Evolutionary conservation across 148 eudicot genomes (phyloP).

Genomic region (Silene latifolia): DNA sequence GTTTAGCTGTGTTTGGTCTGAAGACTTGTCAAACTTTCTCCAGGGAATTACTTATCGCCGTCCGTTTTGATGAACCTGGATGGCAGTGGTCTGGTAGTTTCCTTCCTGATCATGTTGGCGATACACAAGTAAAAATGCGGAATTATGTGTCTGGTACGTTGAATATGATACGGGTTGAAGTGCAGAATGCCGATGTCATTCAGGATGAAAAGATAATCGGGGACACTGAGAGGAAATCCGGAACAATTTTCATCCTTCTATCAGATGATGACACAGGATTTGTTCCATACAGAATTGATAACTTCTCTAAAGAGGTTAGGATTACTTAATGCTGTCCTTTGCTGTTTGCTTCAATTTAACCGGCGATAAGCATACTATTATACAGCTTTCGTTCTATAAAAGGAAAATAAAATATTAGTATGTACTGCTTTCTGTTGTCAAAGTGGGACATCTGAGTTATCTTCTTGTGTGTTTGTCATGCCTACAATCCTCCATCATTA

Average conservation of each 20-base stretch:
- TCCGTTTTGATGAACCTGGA: slow-evolving; percentile 84
- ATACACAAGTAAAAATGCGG: slow-evolving; percentile 84
- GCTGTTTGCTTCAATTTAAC: neutral
- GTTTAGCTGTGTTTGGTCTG: neutral
- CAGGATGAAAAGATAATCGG: slow-evolving; percentile 67
- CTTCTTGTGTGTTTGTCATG: neutral
- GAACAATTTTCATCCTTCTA: slow-evolving; percentile 82
- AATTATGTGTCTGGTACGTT: slow-evolving; percentile 65
- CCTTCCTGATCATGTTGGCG: slow-evolving; percentile 84
- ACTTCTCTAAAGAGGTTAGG: slow-evolving; percentile 86
- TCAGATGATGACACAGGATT: slow-evolving; percentile 95
- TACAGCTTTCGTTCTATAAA: too few species aligned
- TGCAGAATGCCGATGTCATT: slow-evolving; percentile 81
- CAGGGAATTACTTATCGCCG: slow-evolving; percentile 79
- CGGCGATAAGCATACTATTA: neutral
- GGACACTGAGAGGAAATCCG: slow-evolving; percentile 59
- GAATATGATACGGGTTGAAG: slow-evolving; percentile 79
- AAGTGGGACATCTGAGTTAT: neutral
- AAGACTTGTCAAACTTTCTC: slow-evolving; percentile 16
- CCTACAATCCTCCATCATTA: neutral
- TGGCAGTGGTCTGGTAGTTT: slow-evolving; percentile 99
- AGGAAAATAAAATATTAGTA: too few species aligned
- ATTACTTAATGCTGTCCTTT: neutral
- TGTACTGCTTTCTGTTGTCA: neutral
- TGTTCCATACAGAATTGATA: slow-evolving; percentile 95